These are phyloP conservation scores for Daedalea quercina DNA, from an alignment of 768 basidiomycete species.

Conservation along the genomic window DNA sequence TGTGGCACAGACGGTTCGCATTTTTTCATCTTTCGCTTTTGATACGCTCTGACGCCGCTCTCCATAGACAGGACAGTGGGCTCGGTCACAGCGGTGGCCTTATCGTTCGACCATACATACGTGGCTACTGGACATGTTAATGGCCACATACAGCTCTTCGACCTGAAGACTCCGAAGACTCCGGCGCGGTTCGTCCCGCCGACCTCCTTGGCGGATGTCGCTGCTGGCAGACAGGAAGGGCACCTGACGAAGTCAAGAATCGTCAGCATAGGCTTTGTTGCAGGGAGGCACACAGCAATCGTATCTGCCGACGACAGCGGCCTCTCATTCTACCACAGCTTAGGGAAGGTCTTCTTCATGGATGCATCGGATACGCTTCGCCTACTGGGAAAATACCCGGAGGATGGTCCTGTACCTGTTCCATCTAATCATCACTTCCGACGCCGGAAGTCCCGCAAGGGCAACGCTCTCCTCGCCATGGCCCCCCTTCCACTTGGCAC, in stretches of 20 bases:
- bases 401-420: slow-evolving; percentile 27
- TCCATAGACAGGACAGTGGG: slow-evolving; percentile 53
- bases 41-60: slow-evolving; percentile 7
- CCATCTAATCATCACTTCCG: slow-evolving; percentile 26
- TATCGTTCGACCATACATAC: slow-evolving; percentile 93
- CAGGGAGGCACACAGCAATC: slow-evolving; percentile 87
- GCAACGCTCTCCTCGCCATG: slow-evolving; percentile 68
- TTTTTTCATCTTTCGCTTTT: slow-evolving; percentile 21
- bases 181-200: slow-evolving; percentile 70
- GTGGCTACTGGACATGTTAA: slow-evolving; percentile 81
- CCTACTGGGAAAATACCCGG: slow-evolving; percentile 87
- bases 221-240: slow-evolving; percentile 79
- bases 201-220: slow-evolving; percentile 57
- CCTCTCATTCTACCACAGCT: slow-evolving; percentile 89
- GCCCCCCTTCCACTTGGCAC: slow-evolving; percentile 78
- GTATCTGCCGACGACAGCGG: slow-evolving; percentile 88
- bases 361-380: slow-evolving; percentile 92
- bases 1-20: slow-evolving; percentile 68
- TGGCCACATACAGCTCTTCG: slow-evolving; percentile 83
- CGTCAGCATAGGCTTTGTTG: slow-evolving; percentile 78
- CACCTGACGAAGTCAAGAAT: slow-evolving; percentile 79
- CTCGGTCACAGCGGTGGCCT: slow-evolving; percentile 79
- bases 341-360: slow-evolving; percentile 91
- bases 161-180: slow-evolving; percentile 60
- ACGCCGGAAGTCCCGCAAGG: slow-evolving; percentile 43